phyloP scores from a whole-genome alignment of 2,329 filamentous ascomycete genomes.

The Myriosclerotinia duriaeana region DNA sequence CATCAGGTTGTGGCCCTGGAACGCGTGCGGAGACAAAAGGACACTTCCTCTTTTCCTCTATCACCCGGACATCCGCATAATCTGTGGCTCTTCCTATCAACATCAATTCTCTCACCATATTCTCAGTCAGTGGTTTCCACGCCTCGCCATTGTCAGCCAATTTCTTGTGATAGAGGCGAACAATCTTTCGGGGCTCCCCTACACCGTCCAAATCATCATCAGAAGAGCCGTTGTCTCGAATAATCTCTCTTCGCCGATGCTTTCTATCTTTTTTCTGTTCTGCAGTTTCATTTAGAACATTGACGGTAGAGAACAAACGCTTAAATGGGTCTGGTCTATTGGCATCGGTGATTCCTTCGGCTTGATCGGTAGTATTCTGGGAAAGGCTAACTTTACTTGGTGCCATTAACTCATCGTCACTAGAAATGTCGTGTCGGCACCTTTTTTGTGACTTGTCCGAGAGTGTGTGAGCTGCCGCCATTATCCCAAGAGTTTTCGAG shows the following conservation, averaged over 20 bases:
- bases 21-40: too few relatives aligned
- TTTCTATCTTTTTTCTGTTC: background rate
- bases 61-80: background rate
- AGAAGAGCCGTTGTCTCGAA: background rate
- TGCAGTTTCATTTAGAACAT: background rate
- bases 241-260: slow-evolving; percentile 2
- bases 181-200: background rate
- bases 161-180: background rate
- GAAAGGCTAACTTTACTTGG: background rate
- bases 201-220: background rate
- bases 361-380: background rate
- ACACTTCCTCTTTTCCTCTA: too few relatives aligned
- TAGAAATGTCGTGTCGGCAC: background rate
- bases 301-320: slow-evolving; percentile 1
- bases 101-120: slow-evolving; percentile 5
- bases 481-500: too few relatives aligned
- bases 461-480: too few relatives aligned
- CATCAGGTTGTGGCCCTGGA: background rate
- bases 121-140: background rate
- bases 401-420: background rate
- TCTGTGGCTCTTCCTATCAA: background rate
- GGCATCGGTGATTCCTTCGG: background rate
- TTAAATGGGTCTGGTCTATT: background rate
- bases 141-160: background rate
- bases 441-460: background rate